Evolutionary conservation across 257 asterid genomes (phyloP).

Genomic region (Capsicum pubescens): DNA sequence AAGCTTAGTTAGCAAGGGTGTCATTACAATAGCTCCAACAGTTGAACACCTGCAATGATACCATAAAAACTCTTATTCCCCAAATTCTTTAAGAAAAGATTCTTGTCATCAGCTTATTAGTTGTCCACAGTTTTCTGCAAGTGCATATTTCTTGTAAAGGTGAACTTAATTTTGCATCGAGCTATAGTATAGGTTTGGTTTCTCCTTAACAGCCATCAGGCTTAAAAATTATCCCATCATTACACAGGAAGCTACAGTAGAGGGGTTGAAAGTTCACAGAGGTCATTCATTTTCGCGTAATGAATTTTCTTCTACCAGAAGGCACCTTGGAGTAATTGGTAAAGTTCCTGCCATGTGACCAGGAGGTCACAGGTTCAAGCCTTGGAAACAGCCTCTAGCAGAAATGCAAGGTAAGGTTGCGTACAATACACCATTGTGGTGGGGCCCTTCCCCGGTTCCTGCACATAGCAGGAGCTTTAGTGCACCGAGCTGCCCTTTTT

Average conservation of each 20-base stretch:
- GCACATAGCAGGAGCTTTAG: no score
- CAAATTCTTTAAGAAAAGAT: constrained; percentile 8
- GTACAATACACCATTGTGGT: no score
- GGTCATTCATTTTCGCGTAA: neutral
- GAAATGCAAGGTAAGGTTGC: no score
- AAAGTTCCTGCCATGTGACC: no score
- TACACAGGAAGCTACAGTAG: constrained; percentile 17
- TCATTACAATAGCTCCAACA: constrained; percentile 93
- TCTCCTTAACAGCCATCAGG: constrained; percentile 12
- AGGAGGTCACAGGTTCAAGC: no score
- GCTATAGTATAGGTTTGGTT: constrained; percentile 8
- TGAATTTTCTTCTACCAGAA: neutral
- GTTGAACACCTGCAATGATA: constrained; percentile 80
- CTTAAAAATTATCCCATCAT: neutral
- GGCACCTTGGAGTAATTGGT: no score
- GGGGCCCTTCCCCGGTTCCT: no score
- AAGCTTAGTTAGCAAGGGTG: constrained; percentile 91
- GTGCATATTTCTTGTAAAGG: constrained; percentile 15
- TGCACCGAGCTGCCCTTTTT: no score
- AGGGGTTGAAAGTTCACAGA: neutral
- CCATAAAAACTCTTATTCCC: constrained; percentile 29
- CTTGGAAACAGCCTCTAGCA: no score
- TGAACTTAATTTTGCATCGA: neutral
- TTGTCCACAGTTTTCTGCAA: constrained; percentile 5
- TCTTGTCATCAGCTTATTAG: constrained; percentile 20